Conservation (phyloP, 1,284 basidiomycete species). For the Schizopora paradoxa region DNA sequence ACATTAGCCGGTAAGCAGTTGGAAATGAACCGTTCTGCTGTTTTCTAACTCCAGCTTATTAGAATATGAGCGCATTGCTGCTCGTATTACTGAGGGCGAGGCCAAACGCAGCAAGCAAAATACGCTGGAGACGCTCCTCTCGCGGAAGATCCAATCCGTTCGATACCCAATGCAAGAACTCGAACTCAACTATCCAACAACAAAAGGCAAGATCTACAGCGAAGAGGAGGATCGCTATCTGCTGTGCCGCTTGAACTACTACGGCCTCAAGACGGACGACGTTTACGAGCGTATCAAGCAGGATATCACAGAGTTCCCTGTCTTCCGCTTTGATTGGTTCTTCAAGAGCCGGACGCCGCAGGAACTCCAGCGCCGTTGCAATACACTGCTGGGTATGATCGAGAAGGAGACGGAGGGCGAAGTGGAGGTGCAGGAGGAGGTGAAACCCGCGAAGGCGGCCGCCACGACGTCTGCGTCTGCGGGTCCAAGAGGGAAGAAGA, state of each 20-base stretch:
- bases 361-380: slow-evolving; percentile 87
- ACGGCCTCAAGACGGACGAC: slow-evolving; percentile 89
- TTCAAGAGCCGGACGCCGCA: slow-evolving; percentile 92
- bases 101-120: slow-evolving; percentile 84
- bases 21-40: background rate
- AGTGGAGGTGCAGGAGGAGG: slow-evolving; percentile 60
- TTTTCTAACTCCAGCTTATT: slow-evolving; percentile 13
- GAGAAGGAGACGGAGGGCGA: slow-evolving; percentile 80
- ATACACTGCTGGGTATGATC: slow-evolving; percentile 86
- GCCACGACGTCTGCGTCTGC: no score
- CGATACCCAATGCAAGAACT: slow-evolving; percentile 92
- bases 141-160: slow-evolving; percentile 78
- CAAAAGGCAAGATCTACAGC: slow-evolving; percentile 92
- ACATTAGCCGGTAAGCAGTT: slow-evolving; percentile 73
- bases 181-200: slow-evolving; percentile 89
- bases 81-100: slow-evolving; percentile 78
- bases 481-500: slow-evolving; percentile 36
- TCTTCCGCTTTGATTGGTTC: slow-evolving; percentile 99
- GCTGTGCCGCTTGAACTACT: slow-evolving; percentile 85
- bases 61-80: slow-evolving; percentile 81
- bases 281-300: slow-evolving; percentile 95
- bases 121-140: slow-evolving; percentile 72
- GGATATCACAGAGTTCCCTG: slow-evolving; percentile 92
- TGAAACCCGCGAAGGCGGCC: slow-evolving; percentile 49
- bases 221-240: slow-evolving; percentile 98